A percentile compares a stretch with the other conserved stretches of the same genome.
Conservation (phyloP, 2,329 filamentous ascomycete genomes). For the Pseudopyricularia cyperi region DNA sequence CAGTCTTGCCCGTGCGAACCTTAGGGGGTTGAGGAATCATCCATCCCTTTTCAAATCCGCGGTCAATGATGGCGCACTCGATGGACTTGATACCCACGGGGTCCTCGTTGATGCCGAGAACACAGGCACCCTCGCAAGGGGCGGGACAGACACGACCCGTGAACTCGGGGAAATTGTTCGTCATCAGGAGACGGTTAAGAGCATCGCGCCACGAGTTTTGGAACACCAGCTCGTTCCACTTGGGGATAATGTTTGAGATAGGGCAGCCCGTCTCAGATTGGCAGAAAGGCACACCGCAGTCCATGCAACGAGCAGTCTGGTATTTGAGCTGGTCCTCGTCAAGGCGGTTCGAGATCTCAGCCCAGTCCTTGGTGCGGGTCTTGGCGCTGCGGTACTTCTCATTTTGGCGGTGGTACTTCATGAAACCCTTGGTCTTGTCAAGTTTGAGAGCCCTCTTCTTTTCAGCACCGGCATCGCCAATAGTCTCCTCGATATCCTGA, state of each 20-base stretch:
- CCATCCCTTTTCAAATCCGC: slow-evolving; percentile 96
- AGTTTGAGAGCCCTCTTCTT: slow-evolving; percentile 86
- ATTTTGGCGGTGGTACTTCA: slow-evolving; percentile 85
- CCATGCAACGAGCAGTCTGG: slow-evolving; percentile 94
- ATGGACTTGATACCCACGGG: slow-evolving; percentile 98
- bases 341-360: slow-evolving; percentile 74
- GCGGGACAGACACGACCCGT: slow-evolving; percentile 94
- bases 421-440: slow-evolving; percentile 97
- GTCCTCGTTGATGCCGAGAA: slow-evolving; percentile 92
- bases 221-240: slow-evolving; percentile 80
- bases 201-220: slow-evolving; percentile 79
- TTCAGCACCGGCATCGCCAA: slow-evolving; percentile 71
- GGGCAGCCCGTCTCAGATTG: slow-evolving; percentile 93
- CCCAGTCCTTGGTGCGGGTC: slow-evolving; percentile 84
- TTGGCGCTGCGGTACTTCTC: slow-evolving; percentile 86
- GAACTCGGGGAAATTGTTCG: slow-evolving; percentile 98
- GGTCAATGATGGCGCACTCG: slow-evolving; percentile 94
- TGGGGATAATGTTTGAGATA: slow-evolving; percentile 95
- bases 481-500: slow-evolving; percentile 80
- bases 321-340: slow-evolving; percentile 95
- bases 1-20: slow-evolving; percentile 72
- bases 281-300: slow-evolving; percentile 96
- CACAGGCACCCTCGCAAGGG: slow-evolving; percentile 91
- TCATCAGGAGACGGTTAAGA: slow-evolving; percentile 82
- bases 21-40: slow-evolving; percentile 75